Conservation (phyloP, 2,329 filamentous ascomycete species). For the Stagonosporopsis rhizophila region DNA sequence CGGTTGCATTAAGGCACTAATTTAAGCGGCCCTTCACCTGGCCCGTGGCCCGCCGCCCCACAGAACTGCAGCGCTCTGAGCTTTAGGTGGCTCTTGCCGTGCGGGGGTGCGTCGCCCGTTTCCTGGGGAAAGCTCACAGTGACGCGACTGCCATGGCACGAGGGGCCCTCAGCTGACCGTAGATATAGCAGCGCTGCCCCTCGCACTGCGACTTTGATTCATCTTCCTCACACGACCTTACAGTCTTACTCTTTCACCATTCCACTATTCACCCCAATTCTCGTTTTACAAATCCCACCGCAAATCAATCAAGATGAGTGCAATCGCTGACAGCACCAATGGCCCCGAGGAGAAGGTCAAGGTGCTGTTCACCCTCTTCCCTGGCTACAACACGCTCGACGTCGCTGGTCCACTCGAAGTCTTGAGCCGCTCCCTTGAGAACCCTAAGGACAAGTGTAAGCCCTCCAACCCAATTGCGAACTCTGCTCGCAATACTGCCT, state of each 20-base stretch:
- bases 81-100: constrained; percentile 26
- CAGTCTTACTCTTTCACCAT: constrained; percentile 25
- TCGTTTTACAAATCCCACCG: constrained; percentile 23
- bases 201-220: constrained; percentile 15
- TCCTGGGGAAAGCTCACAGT: constrained; percentile 35
- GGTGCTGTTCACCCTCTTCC: constrained; percentile 66
- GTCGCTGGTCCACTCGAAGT: constrained; percentile 66
- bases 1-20: constrained; percentile 18
- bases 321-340: constrained; percentile 48
- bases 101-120: constrained; percentile 30
- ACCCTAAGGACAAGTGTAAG: constrained; percentile 60
- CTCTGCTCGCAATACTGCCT: not conserved
- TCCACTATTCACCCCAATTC: constrained; percentile 27
- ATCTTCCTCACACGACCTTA: constrained; percentile 28
- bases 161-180: constrained; percentile 31
- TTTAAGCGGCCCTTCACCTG: constrained; percentile 22
- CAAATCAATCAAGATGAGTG: constrained; percentile 48
- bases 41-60: constrained; percentile 28
- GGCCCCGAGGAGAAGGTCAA: constrained; percentile 65
- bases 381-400: constrained; percentile 64
- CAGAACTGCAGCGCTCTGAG: constrained; percentile 23
- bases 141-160: constrained; percentile 31
- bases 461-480: constrained; percentile 11
- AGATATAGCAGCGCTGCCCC: constrained; percentile 8
- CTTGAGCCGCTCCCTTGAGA: constrained; percentile 61